Evolutionary conservation across 768 basidiomycete species (phyloP).

Genomic region (Russula olivacea): DNA sequence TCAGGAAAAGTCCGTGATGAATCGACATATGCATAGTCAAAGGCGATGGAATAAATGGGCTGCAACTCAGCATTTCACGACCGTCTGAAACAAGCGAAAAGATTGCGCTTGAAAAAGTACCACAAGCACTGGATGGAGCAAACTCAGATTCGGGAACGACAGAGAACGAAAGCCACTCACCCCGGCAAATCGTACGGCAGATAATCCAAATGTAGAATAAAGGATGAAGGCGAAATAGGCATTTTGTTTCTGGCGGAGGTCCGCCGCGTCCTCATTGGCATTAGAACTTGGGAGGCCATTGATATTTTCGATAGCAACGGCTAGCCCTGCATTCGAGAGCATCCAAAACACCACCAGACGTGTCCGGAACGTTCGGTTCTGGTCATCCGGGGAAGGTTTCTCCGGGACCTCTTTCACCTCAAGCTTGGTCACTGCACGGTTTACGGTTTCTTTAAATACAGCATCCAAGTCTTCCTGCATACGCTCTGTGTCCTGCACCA

Average conservation of each 20-base stretch:
- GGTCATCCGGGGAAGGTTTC: slow-evolving; percentile 81
- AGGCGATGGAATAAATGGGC: background rate
- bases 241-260: slow-evolving; percentile 42
- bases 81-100: slow-evolving; percentile 75
- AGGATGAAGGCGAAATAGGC: slow-evolving; percentile 73
- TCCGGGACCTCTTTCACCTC: slow-evolving; percentile 59
- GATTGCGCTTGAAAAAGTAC: slow-evolving; percentile 78
- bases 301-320: slow-evolving; percentile 70
- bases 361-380: slow-evolving; percentile 90
- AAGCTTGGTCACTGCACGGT: slow-evolving; percentile 74
- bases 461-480: slow-evolving; percentile 86
- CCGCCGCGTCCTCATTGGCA: slow-evolving; percentile 36
- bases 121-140: slow-evolving; percentile 54
- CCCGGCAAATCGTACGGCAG: slow-evolving; percentile 67
- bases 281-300: slow-evolving; percentile 50
- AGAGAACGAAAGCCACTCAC: slow-evolving; percentile 40
- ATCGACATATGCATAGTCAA: slow-evolving; percentile 2
- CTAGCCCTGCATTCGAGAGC: slow-evolving; percentile 61
- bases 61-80: slow-evolving; percentile 40
- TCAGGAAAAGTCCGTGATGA: background rate
- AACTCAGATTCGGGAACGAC: slow-evolving; percentile 1
- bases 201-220: slow-evolving; percentile 70
- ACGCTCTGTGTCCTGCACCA: slow-evolving; percentile 81
- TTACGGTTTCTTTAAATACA: slow-evolving; percentile 87
- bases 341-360: slow-evolving; percentile 82